Evolutionary conservation across 768 basidiomycete species (phyloP).

Genomic region (Cyathus striatus): DNA sequence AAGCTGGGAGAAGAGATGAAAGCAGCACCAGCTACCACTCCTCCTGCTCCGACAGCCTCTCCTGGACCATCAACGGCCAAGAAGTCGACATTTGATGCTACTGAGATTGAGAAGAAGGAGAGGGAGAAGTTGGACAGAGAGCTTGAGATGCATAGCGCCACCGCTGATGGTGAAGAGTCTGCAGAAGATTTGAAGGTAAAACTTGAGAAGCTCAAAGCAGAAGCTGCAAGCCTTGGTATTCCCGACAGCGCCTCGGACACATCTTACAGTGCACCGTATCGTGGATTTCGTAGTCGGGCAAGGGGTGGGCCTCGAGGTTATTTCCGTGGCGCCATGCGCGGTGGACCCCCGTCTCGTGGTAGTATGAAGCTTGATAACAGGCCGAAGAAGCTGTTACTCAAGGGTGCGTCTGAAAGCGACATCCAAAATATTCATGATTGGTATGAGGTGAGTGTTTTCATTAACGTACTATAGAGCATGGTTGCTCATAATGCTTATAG

Average conservation of each 20-base stretch:
- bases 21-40: slow-evolving; percentile 14
- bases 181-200: slow-evolving; percentile 72
- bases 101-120: slow-evolving; percentile 51
- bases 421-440: slow-evolving; percentile 68
- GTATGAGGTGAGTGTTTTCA: slow-evolving; percentile 59
- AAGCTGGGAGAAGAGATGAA: slow-evolving; percentile 81
- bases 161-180: slow-evolving; percentile 37
- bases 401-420: slow-evolving; percentile 50
- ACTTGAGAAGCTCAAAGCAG: slow-evolving; percentile 71
- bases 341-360: slow-evolving; percentile 51
- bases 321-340: slow-evolving; percentile 59
- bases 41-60: slow-evolving; percentile 20
- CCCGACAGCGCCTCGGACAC: slow-evolving; percentile 40
- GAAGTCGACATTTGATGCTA: slow-evolving; percentile 13
- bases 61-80: slow-evolving; percentile 14
- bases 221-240: slow-evolving; percentile 79
- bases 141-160: slow-evolving; percentile 60
- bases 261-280: slow-evolving; percentile 37
- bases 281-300: slow-evolving; percentile 68
- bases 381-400: slow-evolving; percentile 73
- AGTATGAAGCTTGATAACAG: slow-evolving; percentile 92
- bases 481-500: slow-evolving; percentile 25
- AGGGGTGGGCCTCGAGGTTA: slow-evolving; percentile 54
- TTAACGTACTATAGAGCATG: slow-evolving; percentile 1
- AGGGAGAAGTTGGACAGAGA: slow-evolving; percentile 76